Conservation (phyloP, 495 filamentous ascomycete genomes). For the Thozetella sp. region DNA sequence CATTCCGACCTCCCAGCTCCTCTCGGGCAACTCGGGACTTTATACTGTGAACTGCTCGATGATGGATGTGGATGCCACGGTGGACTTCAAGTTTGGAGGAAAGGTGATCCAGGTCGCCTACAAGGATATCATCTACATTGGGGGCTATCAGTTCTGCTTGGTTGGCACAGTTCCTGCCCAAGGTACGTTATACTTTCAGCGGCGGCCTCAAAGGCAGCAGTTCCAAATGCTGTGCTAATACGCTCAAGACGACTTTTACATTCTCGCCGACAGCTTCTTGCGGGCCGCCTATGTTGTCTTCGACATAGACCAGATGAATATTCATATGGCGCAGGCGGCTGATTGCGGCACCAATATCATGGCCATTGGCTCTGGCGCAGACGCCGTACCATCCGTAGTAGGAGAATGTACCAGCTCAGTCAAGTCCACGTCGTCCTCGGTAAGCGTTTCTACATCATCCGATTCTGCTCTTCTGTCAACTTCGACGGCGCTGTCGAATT, state of each 20-base stretch:
- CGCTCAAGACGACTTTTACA: slow-evolving; percentile 8
- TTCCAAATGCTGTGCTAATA: not conserved
- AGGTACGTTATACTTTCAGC: not conserved
- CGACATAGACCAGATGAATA: slow-evolving; percentile 31
- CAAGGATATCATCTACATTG: slow-evolving; percentile 59
- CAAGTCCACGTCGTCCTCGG: not conserved
- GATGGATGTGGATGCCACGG: slow-evolving; percentile 43
- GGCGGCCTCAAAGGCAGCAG: not conserved
- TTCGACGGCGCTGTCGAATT: too few relatives aligned
- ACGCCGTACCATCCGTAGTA: slow-evolving; percentile 11
- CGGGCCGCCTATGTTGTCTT: slow-evolving; percentile 33
- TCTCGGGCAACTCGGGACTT: slow-evolving; percentile 25
- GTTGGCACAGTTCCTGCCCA: slow-evolving; percentile 20
- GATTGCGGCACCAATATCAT: slow-evolving; percentile 26
- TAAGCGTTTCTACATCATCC: too few relatives aligned
- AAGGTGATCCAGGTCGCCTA: slow-evolving; percentile 60
- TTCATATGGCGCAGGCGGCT: slow-evolving; percentile 37
- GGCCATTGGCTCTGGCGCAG: slow-evolving; percentile 11
- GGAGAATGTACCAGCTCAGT: not conserved
- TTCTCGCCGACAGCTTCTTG: slow-evolving; percentile 31
- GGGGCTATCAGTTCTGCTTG: slow-evolving; percentile 26
- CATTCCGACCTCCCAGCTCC: slow-evolving; percentile 21
- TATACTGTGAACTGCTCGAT: slow-evolving; percentile 63
- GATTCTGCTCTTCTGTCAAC: too few relatives aligned
- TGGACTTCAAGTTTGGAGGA: slow-evolving; percentile 61